These are phyloP conservation scores for Cladophialophora exuberans DNA, from an alignment of 2,329 filamentous ascomycete genomes.

Conservation along the genomic window DNA sequence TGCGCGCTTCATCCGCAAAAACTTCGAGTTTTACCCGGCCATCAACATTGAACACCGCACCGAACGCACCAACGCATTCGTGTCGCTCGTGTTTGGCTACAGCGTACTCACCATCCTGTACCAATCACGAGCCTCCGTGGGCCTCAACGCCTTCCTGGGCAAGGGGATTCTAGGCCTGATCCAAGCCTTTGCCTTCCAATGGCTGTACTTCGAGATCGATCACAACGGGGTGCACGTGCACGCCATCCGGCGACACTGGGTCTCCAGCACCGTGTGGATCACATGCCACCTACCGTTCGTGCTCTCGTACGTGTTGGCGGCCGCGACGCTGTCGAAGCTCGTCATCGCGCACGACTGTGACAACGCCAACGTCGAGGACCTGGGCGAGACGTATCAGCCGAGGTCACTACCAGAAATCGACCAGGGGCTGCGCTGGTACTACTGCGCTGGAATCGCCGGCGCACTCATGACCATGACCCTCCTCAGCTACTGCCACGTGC, in stretches of 20 bases:
- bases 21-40: constrained; percentile 13
- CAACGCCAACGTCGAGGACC: constrained; percentile 8
- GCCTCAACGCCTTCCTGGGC: constrained; percentile 9
- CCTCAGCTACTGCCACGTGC: constrained; percentile 9
- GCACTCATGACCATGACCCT: constrained; percentile 7
- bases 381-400: constrained; percentile 3
- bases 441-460: constrained; percentile 2
- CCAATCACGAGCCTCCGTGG: constrained; percentile 3
- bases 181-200: constrained; percentile 12
- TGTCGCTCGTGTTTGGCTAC: constrained; percentile 11
- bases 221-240: constrained; percentile 9
- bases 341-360: constrained; percentile 14
- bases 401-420: constrained; percentile 5
- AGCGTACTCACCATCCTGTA: constrained; percentile 8
- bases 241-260: constrained; percentile 11
- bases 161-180: constrained; percentile 10
- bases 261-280: constrained; percentile 12
- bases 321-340: constrained; percentile 7
- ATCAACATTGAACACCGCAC: constrained; percentile 16
- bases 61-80: constrained; percentile 13
- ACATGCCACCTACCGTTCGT: constrained; percentile 13
- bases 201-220: constrained; percentile 12
- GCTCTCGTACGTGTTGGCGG: constrained; percentile 6
- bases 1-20: constrained; percentile 6
- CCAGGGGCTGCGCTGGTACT: constrained; percentile 6